Evolutionary conservation across 345 rosid species (phyloP).

Genomic region (Schrenkiella parvula): DNA sequence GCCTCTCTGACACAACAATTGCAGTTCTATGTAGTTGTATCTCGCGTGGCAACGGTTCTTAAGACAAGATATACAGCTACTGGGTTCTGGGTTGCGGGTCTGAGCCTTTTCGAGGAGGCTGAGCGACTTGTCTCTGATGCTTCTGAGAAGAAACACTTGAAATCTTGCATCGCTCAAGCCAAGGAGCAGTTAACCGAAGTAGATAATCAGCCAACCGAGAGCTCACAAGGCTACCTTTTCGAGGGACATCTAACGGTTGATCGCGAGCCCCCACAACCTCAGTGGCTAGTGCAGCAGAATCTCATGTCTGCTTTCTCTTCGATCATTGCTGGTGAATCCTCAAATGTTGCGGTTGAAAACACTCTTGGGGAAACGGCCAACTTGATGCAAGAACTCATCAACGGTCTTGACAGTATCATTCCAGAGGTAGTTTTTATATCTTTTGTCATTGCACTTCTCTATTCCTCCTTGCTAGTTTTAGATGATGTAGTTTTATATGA

Average conservation of each 20-base stretch:
- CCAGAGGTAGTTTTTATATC: constrained; percentile 55
- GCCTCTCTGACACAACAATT: background rate
- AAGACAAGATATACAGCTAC: constrained; percentile 81
- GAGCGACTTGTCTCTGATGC: constrained; percentile 49
- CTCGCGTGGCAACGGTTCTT: constrained; percentile 77
- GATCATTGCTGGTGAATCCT: constrained; percentile 52
- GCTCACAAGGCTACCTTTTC: constrained; percentile 67
- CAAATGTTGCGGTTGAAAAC: constrained; percentile 32
- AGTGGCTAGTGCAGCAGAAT: constrained; percentile 73
- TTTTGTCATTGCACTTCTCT: background rate
- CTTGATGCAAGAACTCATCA: constrained; percentile 55
- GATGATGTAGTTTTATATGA: background rate
- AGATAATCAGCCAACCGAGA: constrained; percentile 37
- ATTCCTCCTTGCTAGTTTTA: background rate
- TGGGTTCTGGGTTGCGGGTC: constrained; percentile 83
- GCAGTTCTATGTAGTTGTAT: constrained; percentile 69
- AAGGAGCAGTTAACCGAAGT: constrained; percentile 53
- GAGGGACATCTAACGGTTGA: constrained; percentile 96
- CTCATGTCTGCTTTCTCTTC: constrained; percentile 59
- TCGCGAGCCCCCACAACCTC: constrained; percentile 92
- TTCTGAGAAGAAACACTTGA: constrained; percentile 63
- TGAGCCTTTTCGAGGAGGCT: constrained; percentile 62
- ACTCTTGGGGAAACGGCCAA: constrained; percentile 41
- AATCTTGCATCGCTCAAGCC: constrained; percentile 59
- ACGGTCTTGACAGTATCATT: constrained; percentile 49